phyloP scores from a whole-genome alignment of 2,329 filamentous ascomycete genomes.

The Diatrype stigma region DNA sequence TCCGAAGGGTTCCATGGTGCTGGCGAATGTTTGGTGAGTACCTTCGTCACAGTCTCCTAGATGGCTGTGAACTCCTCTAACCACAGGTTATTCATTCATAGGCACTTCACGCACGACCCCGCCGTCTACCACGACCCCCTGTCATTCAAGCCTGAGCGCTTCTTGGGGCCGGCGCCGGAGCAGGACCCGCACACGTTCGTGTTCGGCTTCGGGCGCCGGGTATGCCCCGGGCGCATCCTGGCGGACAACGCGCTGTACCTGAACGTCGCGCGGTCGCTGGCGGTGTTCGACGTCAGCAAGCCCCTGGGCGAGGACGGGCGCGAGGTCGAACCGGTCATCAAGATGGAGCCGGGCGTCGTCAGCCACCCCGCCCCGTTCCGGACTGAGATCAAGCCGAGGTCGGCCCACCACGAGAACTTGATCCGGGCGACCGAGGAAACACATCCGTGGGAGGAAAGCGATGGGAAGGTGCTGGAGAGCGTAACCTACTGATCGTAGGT shows the following conservation, averaged over 20 bases:
- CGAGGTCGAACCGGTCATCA: neutral
- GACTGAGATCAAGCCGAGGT: neutral
- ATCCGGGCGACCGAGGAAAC: neutral
- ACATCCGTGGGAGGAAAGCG: neutral
- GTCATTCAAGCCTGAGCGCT: slow-evolving; percentile 31
- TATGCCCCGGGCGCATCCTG: slow-evolving; percentile 30
- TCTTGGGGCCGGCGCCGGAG: slow-evolving; percentile 25
- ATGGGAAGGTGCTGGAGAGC: neutral
- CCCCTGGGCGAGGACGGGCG: neutral
- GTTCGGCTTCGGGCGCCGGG: slow-evolving; percentile 34
- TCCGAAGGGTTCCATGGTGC: slow-evolving; percentile 8
- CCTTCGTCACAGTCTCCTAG: neutral
- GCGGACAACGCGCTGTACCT: slow-evolving; percentile 29
- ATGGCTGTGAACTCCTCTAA: neutral
- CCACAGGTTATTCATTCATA: neutral
- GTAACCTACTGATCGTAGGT: neutral
- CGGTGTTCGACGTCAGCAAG: slow-evolving; percentile 33
- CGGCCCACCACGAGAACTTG: neutral
- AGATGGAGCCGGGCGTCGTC: neutral
- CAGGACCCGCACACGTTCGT: slow-evolving; percentile 22
- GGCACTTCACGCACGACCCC: slow-evolving; percentile 56
- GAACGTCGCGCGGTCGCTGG: slow-evolving; percentile 36
- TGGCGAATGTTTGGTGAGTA: slow-evolving; percentile 2
- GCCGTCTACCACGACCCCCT: slow-evolving; percentile 52
- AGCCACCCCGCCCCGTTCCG: neutral